Percentiles rank a stretch among this genome's conserved stretches.
Conservation (phyloP, 768 basidiomycete species). For the Neoboletus brunneissimus region DNA sequence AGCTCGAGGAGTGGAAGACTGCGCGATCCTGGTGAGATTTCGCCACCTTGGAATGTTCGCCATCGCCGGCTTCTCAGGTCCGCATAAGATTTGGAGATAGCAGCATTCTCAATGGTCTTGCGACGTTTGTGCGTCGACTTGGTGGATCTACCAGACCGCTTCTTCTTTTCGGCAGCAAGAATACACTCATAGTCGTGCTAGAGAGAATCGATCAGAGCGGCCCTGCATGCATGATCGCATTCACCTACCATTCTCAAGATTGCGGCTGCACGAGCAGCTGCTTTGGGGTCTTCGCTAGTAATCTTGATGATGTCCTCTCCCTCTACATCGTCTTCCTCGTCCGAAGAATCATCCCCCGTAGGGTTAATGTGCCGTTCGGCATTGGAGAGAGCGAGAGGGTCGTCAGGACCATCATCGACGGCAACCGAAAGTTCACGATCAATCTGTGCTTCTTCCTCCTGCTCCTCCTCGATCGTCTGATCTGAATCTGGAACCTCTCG, state of each 20-base stretch:
- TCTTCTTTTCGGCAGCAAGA: constrained; percentile 33
- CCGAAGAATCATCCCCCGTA: constrained; percentile 19
- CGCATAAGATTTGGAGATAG: constrained; percentile 27
- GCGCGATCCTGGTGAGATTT: constrained; percentile 31
- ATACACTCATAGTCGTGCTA: constrained; percentile 88
- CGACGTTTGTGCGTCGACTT: constrained; percentile 38
- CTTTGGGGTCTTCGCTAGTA: constrained; percentile 77
- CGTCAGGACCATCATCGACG: constrained; percentile 17
- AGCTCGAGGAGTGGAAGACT: constrained; percentile 31
- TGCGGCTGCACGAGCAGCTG: constrained; percentile 90
- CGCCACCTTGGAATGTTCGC: constrained; percentile 6
- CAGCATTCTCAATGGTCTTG: constrained; percentile 33
- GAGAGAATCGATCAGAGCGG: neutral
- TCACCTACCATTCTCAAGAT: constrained; percentile 80
- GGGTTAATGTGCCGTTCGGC: neutral
- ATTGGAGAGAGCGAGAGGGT: neutral
- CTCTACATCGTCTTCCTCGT: constrained; percentile 33
- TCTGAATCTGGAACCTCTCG: constrained; percentile 10
- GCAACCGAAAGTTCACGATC: constrained; percentile 38
- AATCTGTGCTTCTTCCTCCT: constrained; percentile 32
- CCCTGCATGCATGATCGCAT: neutral
- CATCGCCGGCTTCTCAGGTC: constrained; percentile 11
- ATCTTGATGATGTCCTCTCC: constrained; percentile 69
- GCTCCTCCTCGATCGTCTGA: constrained; percentile 19
- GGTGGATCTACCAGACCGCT: constrained; percentile 29